Evolutionary conservation across 1,284 basidiomycete genomes (phyloP).

Genomic region (Pyrrhoderma noxium): DNA sequence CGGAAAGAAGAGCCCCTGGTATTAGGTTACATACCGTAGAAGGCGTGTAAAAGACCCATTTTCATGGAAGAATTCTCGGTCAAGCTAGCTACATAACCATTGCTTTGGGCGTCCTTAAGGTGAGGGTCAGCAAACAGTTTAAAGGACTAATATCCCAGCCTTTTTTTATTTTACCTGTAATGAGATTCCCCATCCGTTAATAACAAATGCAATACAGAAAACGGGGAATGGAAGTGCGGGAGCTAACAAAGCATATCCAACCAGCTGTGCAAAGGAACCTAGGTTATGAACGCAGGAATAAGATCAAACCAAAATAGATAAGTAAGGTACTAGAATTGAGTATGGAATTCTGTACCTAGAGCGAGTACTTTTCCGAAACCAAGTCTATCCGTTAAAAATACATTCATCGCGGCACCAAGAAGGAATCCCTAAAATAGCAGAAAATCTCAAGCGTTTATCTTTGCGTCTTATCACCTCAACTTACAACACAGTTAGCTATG

Average conservation of each 20-base stretch:
- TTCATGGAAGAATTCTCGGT: constrained; percentile 35
- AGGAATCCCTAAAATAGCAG: constrained; percentile 16
- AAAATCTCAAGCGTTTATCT: neutral
- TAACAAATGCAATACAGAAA: constrained; percentile 50
- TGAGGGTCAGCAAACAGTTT: constrained; percentile 14
- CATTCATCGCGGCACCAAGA: constrained; percentile 21
- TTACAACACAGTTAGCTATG: constrained; percentile 14
- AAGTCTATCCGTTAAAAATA: constrained; percentile 27
- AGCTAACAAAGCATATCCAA: constrained; percentile 35
- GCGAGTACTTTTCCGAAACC: constrained; percentile 27
- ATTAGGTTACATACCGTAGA: constrained; percentile 21
- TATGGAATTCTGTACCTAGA: neutral
- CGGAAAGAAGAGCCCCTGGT: neutral
- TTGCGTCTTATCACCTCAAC: neutral
- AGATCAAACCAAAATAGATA: constrained; percentile 20
- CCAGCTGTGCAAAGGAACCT: constrained; percentile 26
- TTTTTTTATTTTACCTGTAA: constrained; percentile 34
- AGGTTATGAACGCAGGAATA: neutral
- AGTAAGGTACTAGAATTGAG: constrained; percentile 30
- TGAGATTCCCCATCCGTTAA: constrained; percentile 56
- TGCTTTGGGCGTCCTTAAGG: constrained; percentile 48
- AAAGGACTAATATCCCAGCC: constrained; percentile 4
- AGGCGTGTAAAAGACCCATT: constrained; percentile 25
- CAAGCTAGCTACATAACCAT: constrained; percentile 46
- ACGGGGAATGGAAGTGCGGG: constrained; percentile 62